phyloP scores from a whole-genome alignment of 352 stramenopile species.

The Sclerospora graminicola region DNA sequence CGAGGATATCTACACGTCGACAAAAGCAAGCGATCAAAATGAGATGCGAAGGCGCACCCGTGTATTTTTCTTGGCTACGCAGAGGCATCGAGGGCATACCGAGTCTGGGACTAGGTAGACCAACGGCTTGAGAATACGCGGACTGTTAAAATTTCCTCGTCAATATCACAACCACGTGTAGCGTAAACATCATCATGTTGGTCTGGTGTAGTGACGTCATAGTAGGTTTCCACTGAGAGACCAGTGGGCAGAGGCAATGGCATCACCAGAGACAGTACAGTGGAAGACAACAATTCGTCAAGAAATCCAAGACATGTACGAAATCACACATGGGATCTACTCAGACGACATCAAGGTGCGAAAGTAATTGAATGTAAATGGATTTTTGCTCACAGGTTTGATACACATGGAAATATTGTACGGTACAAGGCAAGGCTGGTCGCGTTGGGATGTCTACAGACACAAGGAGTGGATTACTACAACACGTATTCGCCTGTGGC shows the following conservation, averaged over 20 bases:
- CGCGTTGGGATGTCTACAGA: constrained; percentile 12
- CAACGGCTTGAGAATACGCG: too few relatives aligned
- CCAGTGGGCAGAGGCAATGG: background rate
- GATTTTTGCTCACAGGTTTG: background rate
- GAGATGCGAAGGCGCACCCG: too few relatives aligned
- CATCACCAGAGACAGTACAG: background rate
- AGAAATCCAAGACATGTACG: background rate
- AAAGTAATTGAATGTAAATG: background rate
- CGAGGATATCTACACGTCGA: too few relatives aligned
- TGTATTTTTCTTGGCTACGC: too few relatives aligned
- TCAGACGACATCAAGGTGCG: background rate
- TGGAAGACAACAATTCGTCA: constrained; percentile 20
- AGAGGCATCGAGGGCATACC: too few relatives aligned
- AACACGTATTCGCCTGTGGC: background rate
- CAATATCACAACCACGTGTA: too few relatives aligned
- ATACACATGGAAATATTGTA: background rate
- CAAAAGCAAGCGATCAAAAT: too few relatives aligned
- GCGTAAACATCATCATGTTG: too few relatives aligned
- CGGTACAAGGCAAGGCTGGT: background rate
- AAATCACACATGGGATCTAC: background rate
- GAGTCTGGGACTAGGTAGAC: too few relatives aligned
- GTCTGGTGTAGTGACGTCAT: too few relatives aligned
- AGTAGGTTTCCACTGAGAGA: too few relatives aligned
- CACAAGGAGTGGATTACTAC: background rate
- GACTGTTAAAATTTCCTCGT: too few relatives aligned